A percentile compares a stretch with the other conserved stretches of the same genome.
These are phyloP conservation scores for Puccinia polysora DNA, from an alignment of 1,284 basidiomycete species.

Conservation along the genomic window DNA sequence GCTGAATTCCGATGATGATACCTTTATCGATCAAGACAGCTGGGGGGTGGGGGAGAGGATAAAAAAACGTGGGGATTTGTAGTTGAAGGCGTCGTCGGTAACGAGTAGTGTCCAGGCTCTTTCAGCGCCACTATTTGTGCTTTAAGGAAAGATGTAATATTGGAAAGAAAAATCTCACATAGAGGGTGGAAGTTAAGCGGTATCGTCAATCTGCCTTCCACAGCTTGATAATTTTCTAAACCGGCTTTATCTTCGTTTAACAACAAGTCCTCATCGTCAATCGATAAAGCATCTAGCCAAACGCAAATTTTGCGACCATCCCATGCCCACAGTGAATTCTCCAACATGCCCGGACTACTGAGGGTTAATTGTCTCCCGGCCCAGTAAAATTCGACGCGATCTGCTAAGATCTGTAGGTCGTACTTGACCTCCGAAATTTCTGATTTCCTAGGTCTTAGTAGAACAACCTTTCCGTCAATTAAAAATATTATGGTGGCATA, in stretches of 20 bases:
- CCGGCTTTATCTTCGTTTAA: conserved; percentile 32
- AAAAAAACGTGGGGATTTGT: background rate
- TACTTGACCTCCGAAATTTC: conserved; percentile 75
- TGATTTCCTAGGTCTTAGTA: conserved; percentile 59
- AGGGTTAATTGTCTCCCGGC: conserved; percentile 64
- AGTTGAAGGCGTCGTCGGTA: background rate
- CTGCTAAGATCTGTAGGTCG: conserved; percentile 93
- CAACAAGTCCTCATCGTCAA: conserved; percentile 59
- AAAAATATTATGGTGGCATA: conserved; percentile 95
- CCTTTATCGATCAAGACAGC: conserved; percentile 98
- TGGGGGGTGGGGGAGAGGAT: conserved; percentile 51
- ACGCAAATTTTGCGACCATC: conserved; percentile 83
- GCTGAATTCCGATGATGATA: conserved; percentile 92
- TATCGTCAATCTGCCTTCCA: conserved; percentile 87
- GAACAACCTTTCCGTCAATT: conserved; percentile 83
- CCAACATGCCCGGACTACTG: conserved; percentile 80
- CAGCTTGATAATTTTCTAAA: conserved; percentile 57
- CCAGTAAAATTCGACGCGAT: conserved; percentile 96
- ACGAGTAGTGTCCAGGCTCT: background rate
- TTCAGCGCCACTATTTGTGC: no score
- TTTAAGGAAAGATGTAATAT: conserved; percentile 15
- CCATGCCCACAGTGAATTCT: conserved; percentile 96
- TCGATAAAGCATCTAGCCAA: conserved; percentile 90
- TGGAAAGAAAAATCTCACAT: conserved; percentile 61
- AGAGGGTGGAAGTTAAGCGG: conserved; percentile 90